Conservation (phyloP, 768 basidiomycete genomes). For the Pulveroboletus sp. region DNA sequence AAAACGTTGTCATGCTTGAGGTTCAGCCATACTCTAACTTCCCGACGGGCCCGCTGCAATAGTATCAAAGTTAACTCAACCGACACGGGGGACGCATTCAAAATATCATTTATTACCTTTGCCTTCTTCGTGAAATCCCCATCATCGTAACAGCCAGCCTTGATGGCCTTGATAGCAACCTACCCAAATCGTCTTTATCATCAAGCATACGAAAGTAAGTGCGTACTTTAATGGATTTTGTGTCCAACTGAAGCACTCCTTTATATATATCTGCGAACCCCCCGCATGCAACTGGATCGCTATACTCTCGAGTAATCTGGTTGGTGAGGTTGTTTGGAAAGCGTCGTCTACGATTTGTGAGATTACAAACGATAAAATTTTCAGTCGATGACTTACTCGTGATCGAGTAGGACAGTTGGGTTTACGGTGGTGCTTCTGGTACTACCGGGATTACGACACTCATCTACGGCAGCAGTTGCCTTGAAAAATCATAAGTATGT, state of each 20-base stretch:
- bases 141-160: neutral
- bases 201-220: too few relatives aligned
- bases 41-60: constrained; percentile 19
- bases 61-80: neutral
- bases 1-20: constrained; percentile 24
- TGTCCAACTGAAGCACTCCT: neutral
- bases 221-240: neutral
- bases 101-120: neutral
- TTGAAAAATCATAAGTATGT: too few relatives aligned
- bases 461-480: too few relatives aligned
- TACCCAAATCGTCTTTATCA: too few relatives aligned
- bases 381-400: too few relatives aligned
- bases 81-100: neutral
- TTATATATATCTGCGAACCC: neutral
- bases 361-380: too few relatives aligned
- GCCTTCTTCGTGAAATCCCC: constrained; percentile 4
- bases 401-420: too few relatives aligned
- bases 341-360: too few relatives aligned
- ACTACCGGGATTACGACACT: too few relatives aligned
- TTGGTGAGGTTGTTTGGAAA: neutral
- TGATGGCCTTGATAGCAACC: neutral
- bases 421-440: too few relatives aligned
- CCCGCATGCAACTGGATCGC: neutral
- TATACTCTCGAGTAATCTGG: neutral
- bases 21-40: constrained; percentile 24